Percentiles rank a stretch among this genome's conserved stretches.
Evolutionary conservation across 1,284 basidiomycete genomes (phyloP).

Genomic region (Prillingera fragicola): DNA sequence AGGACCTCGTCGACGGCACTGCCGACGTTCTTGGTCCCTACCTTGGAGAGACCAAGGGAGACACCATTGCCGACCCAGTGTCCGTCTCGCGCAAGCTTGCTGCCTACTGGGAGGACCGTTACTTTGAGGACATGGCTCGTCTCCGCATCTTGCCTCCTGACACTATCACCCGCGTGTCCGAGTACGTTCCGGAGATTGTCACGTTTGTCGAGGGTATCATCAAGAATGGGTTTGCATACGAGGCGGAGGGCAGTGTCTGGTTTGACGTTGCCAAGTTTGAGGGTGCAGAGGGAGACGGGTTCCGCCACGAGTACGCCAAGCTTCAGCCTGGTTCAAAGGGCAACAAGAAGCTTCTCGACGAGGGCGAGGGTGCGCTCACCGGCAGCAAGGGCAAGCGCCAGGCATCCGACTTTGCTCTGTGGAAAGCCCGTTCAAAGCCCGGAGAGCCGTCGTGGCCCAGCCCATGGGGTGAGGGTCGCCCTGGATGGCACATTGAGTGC

Average conservation of each 20-base stretch:
- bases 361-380: slow-evolving; percentile 83
- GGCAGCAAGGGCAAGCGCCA: slow-evolving; percentile 58
- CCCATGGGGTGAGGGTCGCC: slow-evolving; percentile 93
- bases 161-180: slow-evolving; percentile 89
- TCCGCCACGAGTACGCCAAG: slow-evolving; percentile 83
- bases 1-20: slow-evolving; percentile 63
- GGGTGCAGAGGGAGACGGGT: slow-evolving; percentile 52
- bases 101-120: slow-evolving; percentile 82
- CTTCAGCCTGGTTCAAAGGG: slow-evolving; percentile 93
- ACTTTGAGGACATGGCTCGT: slow-evolving; percentile 88
- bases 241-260: slow-evolving; percentile 82
- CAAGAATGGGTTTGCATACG: slow-evolving; percentile 86
- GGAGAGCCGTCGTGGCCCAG: slow-evolving; percentile 98
- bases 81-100: slow-evolving; percentile 78
- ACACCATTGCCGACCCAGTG: slow-evolving; percentile 73
- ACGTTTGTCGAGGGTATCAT: slow-evolving; percentile 81
- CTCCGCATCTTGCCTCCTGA: slow-evolving; percentile 83
- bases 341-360: slow-evolving; percentile 81
- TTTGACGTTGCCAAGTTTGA: slow-evolving; percentile 92
- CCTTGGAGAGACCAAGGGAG: slow-evolving; percentile 72
- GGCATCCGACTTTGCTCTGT: slow-evolving; percentile 84
- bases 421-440: slow-evolving; percentile 88
- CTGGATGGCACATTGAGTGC: slow-evolving; percentile 99
- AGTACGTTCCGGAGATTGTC: slow-evolving; percentile 94
- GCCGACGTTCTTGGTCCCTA: slow-evolving; percentile 68